Base-by-base conservation (phyloP, 2,329 filamentous ascomycete genomes). In the Davidsoniella eucalypti region DNA sequence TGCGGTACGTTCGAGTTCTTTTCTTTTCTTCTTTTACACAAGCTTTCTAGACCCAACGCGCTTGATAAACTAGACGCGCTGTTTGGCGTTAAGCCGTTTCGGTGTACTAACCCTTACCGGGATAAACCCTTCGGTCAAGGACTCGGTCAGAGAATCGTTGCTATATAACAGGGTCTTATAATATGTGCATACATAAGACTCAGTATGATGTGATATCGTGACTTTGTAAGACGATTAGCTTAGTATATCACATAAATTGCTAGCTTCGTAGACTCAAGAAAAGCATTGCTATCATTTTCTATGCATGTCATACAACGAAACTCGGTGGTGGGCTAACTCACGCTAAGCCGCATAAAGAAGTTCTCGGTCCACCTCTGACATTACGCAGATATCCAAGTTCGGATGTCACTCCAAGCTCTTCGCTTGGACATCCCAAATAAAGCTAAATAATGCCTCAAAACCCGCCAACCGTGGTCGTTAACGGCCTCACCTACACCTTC, bases 401-500 rank as follows among this genome's bases (percentile, higher is more conserved):
- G 29, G 29, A 33, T 33, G 29, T 33, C 9, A 33, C 9, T 33
- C 6, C 12, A 12, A 33, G 12, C 29, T 23, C 21, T 23, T 23
- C 29, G 4, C 29, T 33, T 33, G 18, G 2, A 18, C 18, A 18
- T 18, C 3, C 29, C 29, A 33, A 33, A 33, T 9, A 33, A 33
- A 33, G 6, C 29, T 9, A 17, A 55, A 65, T 65, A 61, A 21
- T 61, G 17, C 25, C 55, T 49, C 54, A 61, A 47, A 53, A 56
- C 17, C 57, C 66, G 40, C 77, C 82, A 8, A 76, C 80, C 45
- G 84, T 98, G 61, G 66, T 76, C 57, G 82, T 92, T 58, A 78
- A 71, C 38, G 69, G 80, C 64, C 79, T 98, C 50, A 87, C 79
- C 55, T 98, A 96, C 73, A 80, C 76, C 42, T 98, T 96, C 67